Evolutionary conservation across 2,329 filamentous ascomycete genomes (phyloP), one percentile per base, ranked within the genome.

Genomic region (Polychaeton citri): DNA sequence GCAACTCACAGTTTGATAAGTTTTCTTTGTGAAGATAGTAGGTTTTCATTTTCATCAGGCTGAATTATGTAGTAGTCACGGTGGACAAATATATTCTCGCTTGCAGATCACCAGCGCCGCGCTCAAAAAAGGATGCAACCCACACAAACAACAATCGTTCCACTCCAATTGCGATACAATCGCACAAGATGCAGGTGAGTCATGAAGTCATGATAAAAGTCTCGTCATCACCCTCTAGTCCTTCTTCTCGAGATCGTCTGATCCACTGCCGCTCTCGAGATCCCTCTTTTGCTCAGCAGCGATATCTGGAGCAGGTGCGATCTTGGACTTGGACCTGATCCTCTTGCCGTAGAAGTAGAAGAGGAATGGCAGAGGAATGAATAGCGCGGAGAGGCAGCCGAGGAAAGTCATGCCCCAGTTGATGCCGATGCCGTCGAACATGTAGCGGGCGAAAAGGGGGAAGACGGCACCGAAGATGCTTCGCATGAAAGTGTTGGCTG

Each of bases 401-500:
- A 68, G 53, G 15, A 68, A 35, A 0, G 65, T 67, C 35, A 51
- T 48, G 1, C 62, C 63, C 61, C 61, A 68, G 34, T 68, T 48
- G 12, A 69, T 63, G 8, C 66, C 66, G 49, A 70, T 62, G 12
- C 61, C 62, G 6, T 70, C 40, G 43, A 71, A 71, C 69, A 73
- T 72, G 43, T 72, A 67, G 0, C 61, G 65, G 0, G 66, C 65
- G 45, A 71, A 71, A 0, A 71, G 59, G 0, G 67, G 68, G 44
- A 69, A 69, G 5, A 41, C 49, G 3, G 50, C 49, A 0, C 65
- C 68, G 40, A 70, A 65, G 2, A 57, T 46, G 19, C 58, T 63
- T 16, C 68, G 52, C 17, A 63, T 53, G 33, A 55, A 46, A 24
- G 54, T 57, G 37, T 62, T 62, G 3, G 53, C 59, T 2, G 59